Evolutionary conservation across 2,329 filamentous ascomycete species (phyloP), one percentile per base, ranked within the genome.

Genomic region (Myrmaecium sp.): DNA sequence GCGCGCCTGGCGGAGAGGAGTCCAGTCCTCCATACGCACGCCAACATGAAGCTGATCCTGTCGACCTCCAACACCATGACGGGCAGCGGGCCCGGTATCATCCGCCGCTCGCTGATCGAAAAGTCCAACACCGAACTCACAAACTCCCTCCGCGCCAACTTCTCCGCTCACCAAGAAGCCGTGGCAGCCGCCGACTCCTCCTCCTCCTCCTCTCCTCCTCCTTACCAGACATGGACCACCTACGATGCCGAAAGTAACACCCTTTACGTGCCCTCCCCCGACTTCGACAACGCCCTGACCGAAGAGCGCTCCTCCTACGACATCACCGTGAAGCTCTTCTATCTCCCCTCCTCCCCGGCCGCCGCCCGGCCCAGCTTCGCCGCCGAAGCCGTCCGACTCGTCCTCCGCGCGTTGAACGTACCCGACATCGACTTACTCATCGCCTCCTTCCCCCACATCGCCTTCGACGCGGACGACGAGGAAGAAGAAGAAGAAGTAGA

Each of bases 321-420:
- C 46, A 83, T 94, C 43, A 94, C 86, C 1, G 75, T 89, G 33
- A 98, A 98, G 55, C 57, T 98, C 13, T 98, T 98, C 60, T 91
- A 89, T 52, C 65, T 95, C 15, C 77, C 82, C 3, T 69, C 67
- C 11, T 68, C 80, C 28, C 63, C 74, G 6, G 56, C 69, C 2
- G 62, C 64, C 11, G 57, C 71, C 36, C 70, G 86, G 32, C 68
- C 67, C 37, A 59, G 62, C 29, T 75, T 93, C 46, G 77, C 79
- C 6, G 56, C 66, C 29, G 78, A 91, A 44, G 86, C 89, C 1
- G 62, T 98, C 37, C 60, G 70, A 27, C 55, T 93, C 6, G 84
- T 95, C 6, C 62, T 76, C 36, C 77, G 75, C 47, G 81, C 92
- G 52, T 58, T 98, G 30, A 67, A 74, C 28, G 71, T 84, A 29